A percentile compares a stretch with the other conserved stretches of the same genome.
phyloP scores from a whole-genome alignment of 345 rosid genomes.

The Rhodamnia rubescens region DNA sequence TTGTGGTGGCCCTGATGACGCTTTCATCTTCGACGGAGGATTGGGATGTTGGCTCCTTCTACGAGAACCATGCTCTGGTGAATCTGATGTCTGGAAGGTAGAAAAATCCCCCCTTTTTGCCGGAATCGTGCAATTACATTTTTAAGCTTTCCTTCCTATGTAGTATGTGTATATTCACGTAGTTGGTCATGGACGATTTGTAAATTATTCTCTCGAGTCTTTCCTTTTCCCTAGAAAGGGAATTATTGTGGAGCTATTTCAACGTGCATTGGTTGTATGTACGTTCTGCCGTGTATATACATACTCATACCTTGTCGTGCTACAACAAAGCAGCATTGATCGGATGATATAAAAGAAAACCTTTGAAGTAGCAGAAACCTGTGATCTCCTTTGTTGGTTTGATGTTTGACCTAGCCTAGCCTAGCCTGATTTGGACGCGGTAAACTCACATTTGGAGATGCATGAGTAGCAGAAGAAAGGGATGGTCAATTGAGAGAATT shows the following conservation, averaged over 20 bases:
- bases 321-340: background rate
- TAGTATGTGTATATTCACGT: background rate
- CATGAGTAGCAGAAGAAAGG: background rate
- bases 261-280: background rate
- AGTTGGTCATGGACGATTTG: background rate
- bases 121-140: background rate
- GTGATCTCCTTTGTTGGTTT: background rate
- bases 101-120: background rate
- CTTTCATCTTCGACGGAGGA: constrained; percentile 77
- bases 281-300: background rate
- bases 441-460: background rate
- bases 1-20: constrained; percentile 80
- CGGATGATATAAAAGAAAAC: background rate
- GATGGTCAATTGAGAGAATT: background rate
- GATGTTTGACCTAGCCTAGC: background rate
- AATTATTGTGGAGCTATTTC: background rate
- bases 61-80: constrained; percentile 54
- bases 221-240: background rate
- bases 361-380: background rate
- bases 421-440: background rate
- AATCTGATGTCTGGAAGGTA: constrained; percentile 85
- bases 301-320: background rate
- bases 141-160: background rate
- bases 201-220: background rate
- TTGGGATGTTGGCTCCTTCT: constrained; percentile 66